Conservation (phyloP, 2,329 filamentous ascomycete species). For the Penicillium digitatum region DNA sequence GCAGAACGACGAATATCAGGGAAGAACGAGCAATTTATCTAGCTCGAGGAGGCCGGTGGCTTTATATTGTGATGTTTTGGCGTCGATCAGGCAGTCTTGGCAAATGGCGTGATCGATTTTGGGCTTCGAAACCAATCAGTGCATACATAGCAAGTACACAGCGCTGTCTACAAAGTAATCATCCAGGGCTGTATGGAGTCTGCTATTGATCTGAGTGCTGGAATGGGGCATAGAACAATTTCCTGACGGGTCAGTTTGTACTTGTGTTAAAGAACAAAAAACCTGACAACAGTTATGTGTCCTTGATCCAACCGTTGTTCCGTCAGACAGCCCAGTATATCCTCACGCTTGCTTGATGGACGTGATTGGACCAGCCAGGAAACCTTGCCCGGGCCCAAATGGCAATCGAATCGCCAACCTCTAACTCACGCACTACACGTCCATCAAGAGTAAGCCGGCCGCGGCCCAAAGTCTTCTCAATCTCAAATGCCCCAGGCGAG, state of each 20-base stretch:
- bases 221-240: background rate
- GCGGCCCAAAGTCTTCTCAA: constrained; percentile 31
- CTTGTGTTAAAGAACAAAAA: background rate
- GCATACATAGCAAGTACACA: background rate
- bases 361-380: constrained; percentile 36
- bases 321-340: constrained; percentile 38
- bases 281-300: background rate
- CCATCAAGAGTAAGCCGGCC: constrained; percentile 37
- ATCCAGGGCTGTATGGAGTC: background rate
- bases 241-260: too few relatives aligned
- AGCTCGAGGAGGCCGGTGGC: constrained; percentile 19
- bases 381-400: constrained; percentile 41
- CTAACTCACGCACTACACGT: constrained; percentile 31
- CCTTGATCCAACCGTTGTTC: background rate
- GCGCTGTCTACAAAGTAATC: background rate
- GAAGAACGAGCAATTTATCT: background rate
- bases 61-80: constrained; percentile 27
- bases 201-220: background rate
- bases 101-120: constrained; percentile 33
- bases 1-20: background rate
- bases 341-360: constrained; percentile 29
- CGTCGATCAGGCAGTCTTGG: constrained; percentile 28
- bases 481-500: constrained; percentile 32
- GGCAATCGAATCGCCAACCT: constrained; percentile 37
- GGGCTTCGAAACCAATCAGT: constrained; percentile 8